Evolutionary conservation across 176 grass and related monocot species (phyloP).

Genomic region (Oryza longistaminata): DNA sequence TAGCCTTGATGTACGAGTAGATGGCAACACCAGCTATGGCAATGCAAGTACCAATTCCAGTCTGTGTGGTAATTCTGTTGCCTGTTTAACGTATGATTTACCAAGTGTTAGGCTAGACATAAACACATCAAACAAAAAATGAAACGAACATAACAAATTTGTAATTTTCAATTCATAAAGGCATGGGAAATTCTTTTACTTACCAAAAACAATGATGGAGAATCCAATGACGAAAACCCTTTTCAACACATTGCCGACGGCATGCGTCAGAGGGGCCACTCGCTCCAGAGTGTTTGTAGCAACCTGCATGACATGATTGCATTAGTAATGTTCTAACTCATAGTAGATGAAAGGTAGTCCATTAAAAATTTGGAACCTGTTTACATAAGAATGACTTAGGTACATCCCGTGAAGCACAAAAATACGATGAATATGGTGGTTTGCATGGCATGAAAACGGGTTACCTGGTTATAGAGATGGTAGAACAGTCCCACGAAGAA

Average conservation of each 20-base stretch:
- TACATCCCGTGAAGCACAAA: too few relatives aligned
- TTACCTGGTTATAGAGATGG: slow-evolving; percentile 99
- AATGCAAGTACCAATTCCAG: slow-evolving; percentile 85
- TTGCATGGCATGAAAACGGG: slow-evolving; percentile 12
- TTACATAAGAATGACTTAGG: not conserved
- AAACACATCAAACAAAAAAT: not conserved
- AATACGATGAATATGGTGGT: not conserved
- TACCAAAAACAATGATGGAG: slow-evolving; percentile 86
- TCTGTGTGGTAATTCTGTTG: slow-evolving; percentile 90
- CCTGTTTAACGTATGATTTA: slow-evolving; percentile 59
- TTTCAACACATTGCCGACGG: slow-evolving; percentile 98
- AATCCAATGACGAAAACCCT: slow-evolving; percentile 99
- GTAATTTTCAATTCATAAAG: slow-evolving; percentile 25
- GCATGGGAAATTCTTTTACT: not conserved
- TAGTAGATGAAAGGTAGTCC: slow-evolving; percentile 3
- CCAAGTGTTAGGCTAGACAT: slow-evolving; percentile 14
- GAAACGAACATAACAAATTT: slow-evolving; percentile 20
- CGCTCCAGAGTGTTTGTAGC: slow-evolving; percentile 97
- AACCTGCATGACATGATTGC: slow-evolving; percentile 53
- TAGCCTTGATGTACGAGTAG: slow-evolving; percentile 97
- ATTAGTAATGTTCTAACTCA: slow-evolving; percentile 27
- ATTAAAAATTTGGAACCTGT: not conserved
- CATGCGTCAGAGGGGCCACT: slow-evolving; percentile 95
- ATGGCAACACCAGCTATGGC: slow-evolving; percentile 90
- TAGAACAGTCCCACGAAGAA: slow-evolving; percentile 98